Evolutionary conservation across 805 yeast species (phyloP).

Genomic region (Lachancea quebecensis): DNA sequence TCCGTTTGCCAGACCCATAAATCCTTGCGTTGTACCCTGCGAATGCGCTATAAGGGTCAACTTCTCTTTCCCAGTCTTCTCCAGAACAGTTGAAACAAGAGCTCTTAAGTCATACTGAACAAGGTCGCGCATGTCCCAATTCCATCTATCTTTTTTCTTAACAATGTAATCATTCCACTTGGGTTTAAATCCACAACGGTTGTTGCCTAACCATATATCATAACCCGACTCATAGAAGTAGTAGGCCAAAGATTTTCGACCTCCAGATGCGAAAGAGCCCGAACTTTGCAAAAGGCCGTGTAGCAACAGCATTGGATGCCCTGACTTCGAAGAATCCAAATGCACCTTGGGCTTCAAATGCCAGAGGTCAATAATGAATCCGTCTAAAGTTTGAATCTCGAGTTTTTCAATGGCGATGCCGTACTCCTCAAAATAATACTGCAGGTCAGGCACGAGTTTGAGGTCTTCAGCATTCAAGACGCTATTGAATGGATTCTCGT

Average conservation of each 20-base stretch:
- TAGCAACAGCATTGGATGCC: conserved; percentile 63
- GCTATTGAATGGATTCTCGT: conserved; percentile 26
- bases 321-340: conserved; percentile 8
- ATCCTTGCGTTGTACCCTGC: conserved; percentile 88
- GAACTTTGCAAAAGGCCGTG: conserved; percentile 88
- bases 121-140: conserved; percentile 87
- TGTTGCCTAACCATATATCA: conserved; percentile 90
- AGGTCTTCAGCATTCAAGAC: conserved; percentile 22
- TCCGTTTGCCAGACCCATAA: conserved; percentile 55
- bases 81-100: conserved; percentile 54
- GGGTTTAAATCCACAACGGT: conserved; percentile 79
- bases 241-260: conserved; percentile 68
- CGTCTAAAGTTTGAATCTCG: conserved; percentile 68
- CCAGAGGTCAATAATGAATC: conserved; percentile 62
- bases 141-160: conserved; percentile 55
- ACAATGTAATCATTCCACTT: conserved; percentile 45
- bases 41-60: conserved; percentile 74
- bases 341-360: conserved; percentile 31
- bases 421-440: conserved; percentile 59
- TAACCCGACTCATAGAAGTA: conserved; percentile 48
- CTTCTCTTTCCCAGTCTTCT: conserved; percentile 32
- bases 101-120: conserved; percentile 72
- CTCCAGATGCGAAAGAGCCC: conserved; percentile 80
- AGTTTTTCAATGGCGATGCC: conserved; percentile 55
- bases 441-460: conserved; percentile 45